These are phyloP conservation scores for Jasminum sambac DNA, from an alignment of 257 asterid genomes.

Conservation along the genomic window DNA sequence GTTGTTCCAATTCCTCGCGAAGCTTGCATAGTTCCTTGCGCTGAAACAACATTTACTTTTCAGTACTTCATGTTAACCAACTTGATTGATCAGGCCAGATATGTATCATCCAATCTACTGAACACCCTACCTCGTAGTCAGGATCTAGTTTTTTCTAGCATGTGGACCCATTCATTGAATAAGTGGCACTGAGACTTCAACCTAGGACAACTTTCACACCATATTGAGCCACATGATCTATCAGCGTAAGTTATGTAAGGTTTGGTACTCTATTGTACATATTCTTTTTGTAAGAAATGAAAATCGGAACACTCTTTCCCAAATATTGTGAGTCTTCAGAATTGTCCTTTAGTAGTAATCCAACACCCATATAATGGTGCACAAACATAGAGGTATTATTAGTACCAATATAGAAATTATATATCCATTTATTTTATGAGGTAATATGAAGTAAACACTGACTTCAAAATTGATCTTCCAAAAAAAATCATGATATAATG, in stretches of 20 bases:
- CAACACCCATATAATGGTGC: conserved; percentile 15
- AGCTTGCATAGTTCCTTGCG: conserved; percentile 90
- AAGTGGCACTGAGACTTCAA: too few relatives aligned
- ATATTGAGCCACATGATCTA: too few relatives aligned
- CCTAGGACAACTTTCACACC: too few relatives aligned
- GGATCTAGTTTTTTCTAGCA: too few relatives aligned
- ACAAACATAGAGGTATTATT: background rate
- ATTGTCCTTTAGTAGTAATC: conserved; percentile 14
- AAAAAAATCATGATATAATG: background rate
- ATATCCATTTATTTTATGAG: background rate
- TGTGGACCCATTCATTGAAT: too few relatives aligned
- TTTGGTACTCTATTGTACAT: too few relatives aligned
- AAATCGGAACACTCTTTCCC: too few relatives aligned
- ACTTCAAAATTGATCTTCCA: background rate
- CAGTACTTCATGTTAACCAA: conserved; percentile 2
- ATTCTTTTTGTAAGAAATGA: too few relatives aligned
- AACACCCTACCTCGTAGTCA: too few relatives aligned
- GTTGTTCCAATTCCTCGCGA: conserved; percentile 73
- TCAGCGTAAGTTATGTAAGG: too few relatives aligned
- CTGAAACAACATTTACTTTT: conserved; percentile 47
- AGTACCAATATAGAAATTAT: conserved; percentile 4
- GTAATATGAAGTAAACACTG: background rate
- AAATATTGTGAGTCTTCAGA: background rate
- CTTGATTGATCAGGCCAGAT: too few relatives aligned
- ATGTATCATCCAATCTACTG: too few relatives aligned